phyloP scores from a whole-genome alignment of 441 rosid species.

The Gossypium gossypioides region DNA sequence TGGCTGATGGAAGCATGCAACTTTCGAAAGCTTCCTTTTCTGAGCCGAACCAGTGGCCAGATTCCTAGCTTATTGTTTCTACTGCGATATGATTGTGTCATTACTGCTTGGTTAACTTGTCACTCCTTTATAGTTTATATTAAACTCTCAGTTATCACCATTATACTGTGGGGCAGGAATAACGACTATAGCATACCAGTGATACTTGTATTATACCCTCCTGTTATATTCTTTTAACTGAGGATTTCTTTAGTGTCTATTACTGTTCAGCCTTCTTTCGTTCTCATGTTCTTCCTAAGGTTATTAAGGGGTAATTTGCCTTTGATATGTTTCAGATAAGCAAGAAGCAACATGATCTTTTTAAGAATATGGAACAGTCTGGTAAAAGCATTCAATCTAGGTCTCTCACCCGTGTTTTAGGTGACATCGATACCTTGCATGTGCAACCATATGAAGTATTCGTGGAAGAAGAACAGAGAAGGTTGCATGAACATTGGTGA shows the following conservation, averaged over 20 bases:
- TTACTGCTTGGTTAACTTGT: background rate
- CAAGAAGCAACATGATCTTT: slow-evolving; percentile 85
- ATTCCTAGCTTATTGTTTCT: background rate
- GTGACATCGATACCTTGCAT: slow-evolving; percentile 54
- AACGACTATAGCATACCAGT: background rate
- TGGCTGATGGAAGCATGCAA: background rate
- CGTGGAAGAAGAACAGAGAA: slow-evolving; percentile 78
- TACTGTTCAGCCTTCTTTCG: background rate
- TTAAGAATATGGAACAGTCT: slow-evolving; percentile 78
- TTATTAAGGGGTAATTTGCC: slow-evolving; percentile 17
- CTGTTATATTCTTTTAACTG: background rate
- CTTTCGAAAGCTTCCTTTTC: background rate
- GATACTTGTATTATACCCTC: background rate
- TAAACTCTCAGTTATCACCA: background rate
- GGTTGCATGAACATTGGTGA: slow-evolving; percentile 81
- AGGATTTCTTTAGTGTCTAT: background rate
- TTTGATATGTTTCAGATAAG: slow-evolving; percentile 57
- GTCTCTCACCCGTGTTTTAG: slow-evolving; percentile 65
- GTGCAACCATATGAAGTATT: slow-evolving; percentile 85
- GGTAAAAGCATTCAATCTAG: slow-evolving; percentile 67
- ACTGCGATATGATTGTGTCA: background rate
- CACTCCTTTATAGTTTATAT: background rate
- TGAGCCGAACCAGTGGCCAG: background rate
- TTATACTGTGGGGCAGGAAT: background rate
- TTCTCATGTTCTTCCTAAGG: background rate